Percentiles rank a stretch among this genome's conserved stretches.
These are phyloP conservation scores for Ceratocystis papillata DNA, from an alignment of 2,329 filamentous ascomycete genomes.

Conservation along the genomic window DNA sequence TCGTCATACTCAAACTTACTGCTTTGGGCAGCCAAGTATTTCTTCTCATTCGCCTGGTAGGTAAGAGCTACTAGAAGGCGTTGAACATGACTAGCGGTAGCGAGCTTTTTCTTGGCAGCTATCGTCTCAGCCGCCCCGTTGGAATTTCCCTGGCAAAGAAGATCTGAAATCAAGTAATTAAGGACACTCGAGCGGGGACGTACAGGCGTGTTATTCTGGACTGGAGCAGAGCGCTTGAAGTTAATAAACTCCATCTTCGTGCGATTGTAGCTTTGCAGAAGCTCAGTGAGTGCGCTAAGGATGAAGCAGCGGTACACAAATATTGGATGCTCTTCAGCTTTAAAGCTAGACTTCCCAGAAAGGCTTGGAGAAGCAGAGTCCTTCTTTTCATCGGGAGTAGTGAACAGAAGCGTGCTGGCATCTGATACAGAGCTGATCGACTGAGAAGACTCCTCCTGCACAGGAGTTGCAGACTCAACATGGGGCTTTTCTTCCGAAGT, in stretches of 20 bases:
- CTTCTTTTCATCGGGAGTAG: conserved; percentile 34
- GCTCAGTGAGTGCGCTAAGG: conserved; percentile 79
- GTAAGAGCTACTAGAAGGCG: conserved; percentile 78
- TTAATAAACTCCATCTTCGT: conserved; percentile 99
- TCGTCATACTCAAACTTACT: conserved; percentile 59
- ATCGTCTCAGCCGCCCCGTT: conserved; percentile 62
- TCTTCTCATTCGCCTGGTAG: conserved; percentile 73
- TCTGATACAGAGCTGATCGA: neutral
- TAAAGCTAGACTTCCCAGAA: conserved; percentile 62
- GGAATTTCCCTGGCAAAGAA: conserved; percentile 54
- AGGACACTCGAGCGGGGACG: conserved; percentile 87
- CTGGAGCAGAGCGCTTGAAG: conserved; percentile 84
- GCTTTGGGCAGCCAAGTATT: conserved; percentile 41
- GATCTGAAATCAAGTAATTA: conserved; percentile 80
- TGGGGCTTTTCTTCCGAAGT: conserved; percentile 24
- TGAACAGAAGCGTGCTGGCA: neutral
- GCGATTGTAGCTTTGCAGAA: conserved; percentile 82
- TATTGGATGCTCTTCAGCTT: conserved; percentile 84
- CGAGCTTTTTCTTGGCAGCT: conserved; percentile 68
- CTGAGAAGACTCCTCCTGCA: too few species aligned
- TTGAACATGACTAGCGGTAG: conserved; percentile 77
- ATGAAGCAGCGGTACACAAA: conserved; percentile 96
- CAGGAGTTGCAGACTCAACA: neutral
- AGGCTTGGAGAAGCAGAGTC: conserved; percentile 52
- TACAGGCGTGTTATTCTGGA: conserved; percentile 74